A percentile compares a stretch with the other conserved stretches of the same genome.
phyloP scores from a whole-genome alignment of 2,329 filamentous ascomycete genomes.

The Rhynchosporium graminicola region DNA sequence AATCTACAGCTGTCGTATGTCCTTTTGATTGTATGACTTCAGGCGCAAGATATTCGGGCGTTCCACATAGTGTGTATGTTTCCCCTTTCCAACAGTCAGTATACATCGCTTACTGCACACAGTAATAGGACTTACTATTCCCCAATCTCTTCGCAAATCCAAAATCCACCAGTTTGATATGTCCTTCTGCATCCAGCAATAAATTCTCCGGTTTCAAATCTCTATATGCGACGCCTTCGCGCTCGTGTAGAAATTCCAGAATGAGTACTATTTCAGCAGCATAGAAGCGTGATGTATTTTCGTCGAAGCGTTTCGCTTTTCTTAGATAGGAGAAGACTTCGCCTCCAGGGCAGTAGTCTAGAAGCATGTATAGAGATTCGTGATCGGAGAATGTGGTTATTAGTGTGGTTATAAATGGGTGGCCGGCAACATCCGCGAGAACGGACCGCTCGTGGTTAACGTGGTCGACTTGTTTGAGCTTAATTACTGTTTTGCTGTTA shows the following conservation, averaged over 20 bases:
- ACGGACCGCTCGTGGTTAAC: conserved; percentile 81
- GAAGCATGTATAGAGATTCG: conserved; percentile 79
- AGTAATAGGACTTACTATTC: conserved; percentile 45
- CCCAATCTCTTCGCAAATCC: conserved; percentile 81
- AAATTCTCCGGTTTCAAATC: conserved; percentile 85
- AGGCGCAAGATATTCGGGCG: conserved; percentile 80
- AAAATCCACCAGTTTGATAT: conserved; percentile 83
- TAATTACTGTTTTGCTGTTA: conserved; percentile 58
- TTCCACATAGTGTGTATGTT: conserved; percentile 82
- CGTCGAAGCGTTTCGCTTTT: conserved; percentile 76
- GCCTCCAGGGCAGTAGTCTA: conserved; percentile 81
- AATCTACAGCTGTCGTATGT: conserved; percentile 75
- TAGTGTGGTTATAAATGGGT: conserved; percentile 81
- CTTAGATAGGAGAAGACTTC: conserved; percentile 84
- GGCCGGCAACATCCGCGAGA: conserved; percentile 73
- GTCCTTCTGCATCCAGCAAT: conserved; percentile 73
- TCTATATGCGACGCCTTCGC: conserved; percentile 76
- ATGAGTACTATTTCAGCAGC: conserved; percentile 82
- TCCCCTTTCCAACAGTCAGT: conserved; percentile 50
- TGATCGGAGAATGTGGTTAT: conserved; percentile 77
- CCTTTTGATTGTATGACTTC: conserved; percentile 85
- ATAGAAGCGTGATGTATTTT: conserved; percentile 77
- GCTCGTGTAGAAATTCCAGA: conserved; percentile 77
- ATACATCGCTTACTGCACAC: background rate
- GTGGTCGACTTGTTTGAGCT: conserved; percentile 83